These are phyloP conservation scores for Dichomitus squalens DNA, from an alignment of 1,284 basidiomycete species.

Conservation along the genomic window DNA sequence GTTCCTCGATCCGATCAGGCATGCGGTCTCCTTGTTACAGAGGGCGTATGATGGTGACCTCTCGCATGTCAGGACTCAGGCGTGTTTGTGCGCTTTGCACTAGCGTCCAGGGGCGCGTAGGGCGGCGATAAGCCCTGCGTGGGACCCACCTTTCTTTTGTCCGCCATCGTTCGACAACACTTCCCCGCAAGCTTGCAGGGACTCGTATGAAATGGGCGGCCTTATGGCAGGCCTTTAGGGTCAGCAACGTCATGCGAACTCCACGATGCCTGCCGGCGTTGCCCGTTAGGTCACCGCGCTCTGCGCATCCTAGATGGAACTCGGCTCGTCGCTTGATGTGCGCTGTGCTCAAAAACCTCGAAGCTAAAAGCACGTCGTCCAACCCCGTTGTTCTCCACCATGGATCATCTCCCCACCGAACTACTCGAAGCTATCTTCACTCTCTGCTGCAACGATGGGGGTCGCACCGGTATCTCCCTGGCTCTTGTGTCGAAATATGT, in stretches of 20 bases:
- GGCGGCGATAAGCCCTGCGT: not conserved
- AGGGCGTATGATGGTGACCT: not conserved
- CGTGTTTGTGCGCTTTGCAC: not conserved
- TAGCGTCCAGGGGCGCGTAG: not conserved
- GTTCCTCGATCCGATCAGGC: not conserved
- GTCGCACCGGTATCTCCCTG: constrained; percentile 2
- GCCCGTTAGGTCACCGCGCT: not conserved
- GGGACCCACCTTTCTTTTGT: not conserved
- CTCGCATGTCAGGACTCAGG: not conserved
- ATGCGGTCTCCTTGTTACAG: not conserved
- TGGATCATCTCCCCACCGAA: not conserved
- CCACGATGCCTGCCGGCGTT: not conserved
- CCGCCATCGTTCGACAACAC: not conserved
- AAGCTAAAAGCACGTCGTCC: not conserved
- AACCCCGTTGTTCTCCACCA: not conserved
- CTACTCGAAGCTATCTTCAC: constrained; percentile 1
- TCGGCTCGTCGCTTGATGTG: not conserved
- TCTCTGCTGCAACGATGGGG: constrained; percentile 7
- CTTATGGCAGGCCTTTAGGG: too few species aligned
- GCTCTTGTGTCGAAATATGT: not conserved
- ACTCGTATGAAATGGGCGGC: not conserved
- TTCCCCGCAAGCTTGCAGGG: not conserved
- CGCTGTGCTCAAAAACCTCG: not conserved
- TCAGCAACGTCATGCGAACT: not conserved
- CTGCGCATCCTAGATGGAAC: not conserved